A percentile compares a stretch with the other conserved stretches of the same genome.
Evolutionary conservation across 2,329 filamentous ascomycete species (phyloP).

Genomic region (Aspergillus luchuensis): DNA sequence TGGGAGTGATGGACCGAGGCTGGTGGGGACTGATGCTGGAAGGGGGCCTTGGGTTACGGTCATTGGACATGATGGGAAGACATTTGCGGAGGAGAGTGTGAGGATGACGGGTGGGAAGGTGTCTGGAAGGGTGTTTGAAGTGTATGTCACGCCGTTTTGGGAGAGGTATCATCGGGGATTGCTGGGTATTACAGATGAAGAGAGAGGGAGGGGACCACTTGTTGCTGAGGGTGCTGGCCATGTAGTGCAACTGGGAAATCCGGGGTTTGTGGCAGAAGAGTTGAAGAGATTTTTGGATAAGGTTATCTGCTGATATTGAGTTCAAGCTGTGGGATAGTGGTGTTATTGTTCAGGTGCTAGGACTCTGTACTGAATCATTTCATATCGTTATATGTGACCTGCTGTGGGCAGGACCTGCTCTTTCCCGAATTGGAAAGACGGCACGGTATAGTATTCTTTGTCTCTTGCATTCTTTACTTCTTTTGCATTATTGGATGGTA

Average conservation of each 20-base stretch:
- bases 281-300: constrained; percentile 25
- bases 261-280: constrained; percentile 47
- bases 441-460: too few relatives aligned
- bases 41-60: constrained; percentile 50
- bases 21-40: constrained; percentile 40
- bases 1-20: constrained; percentile 42
- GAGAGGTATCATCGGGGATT: constrained; percentile 57
- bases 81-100: constrained; percentile 52
- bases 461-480: too few relatives aligned
- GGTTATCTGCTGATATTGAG: too few relatives aligned
- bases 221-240: constrained; percentile 55
- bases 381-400: too few relatives aligned
- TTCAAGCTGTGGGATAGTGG: too few relatives aligned
- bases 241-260: constrained; percentile 59
- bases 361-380: too few relatives aligned
- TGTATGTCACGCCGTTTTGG: constrained; percentile 59
- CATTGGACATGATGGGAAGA: constrained; percentile 57
- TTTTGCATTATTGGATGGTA: too few relatives aligned
- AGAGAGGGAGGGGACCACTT: constrained; percentile 48
- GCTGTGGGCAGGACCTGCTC: too few relatives aligned
- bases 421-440: too few relatives aligned
- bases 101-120: constrained; percentile 29
- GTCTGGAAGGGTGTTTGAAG: constrained; percentile 46
- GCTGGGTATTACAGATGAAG: constrained; percentile 44
- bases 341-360: too few relatives aligned